Evolutionary conservation across 441 rosid species (phyloP).

Genomic region (Hura crepitans): DNA sequence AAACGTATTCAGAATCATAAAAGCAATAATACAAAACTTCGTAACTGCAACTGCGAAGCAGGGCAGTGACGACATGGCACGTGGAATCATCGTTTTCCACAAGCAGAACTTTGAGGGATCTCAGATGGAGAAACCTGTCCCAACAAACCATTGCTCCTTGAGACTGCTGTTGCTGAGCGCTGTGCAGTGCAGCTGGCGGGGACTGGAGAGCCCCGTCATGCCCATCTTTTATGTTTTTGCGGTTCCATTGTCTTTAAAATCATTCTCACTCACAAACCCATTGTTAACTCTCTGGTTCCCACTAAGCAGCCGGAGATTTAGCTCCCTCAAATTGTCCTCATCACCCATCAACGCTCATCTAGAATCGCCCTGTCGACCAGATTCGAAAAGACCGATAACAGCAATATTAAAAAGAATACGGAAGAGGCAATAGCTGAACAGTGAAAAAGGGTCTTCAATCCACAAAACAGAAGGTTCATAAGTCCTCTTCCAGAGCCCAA

Average conservation of each 20-base stretch:
- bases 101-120: constrained; percentile 75
- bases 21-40: constrained; percentile 46
- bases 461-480: constrained; percentile 5
- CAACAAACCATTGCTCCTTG: constrained; percentile 44
- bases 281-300: constrained; percentile 39
- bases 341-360: constrained; percentile 29
- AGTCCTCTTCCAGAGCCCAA: constrained; percentile 18
- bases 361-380: constrained; percentile 38
- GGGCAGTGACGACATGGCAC: constrained; percentile 67
- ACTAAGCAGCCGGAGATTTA: constrained; percentile 30
- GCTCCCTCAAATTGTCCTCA: constrained; percentile 23
- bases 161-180: constrained; percentile 42
- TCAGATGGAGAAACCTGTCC: constrained; percentile 72
- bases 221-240: constrained; percentile 30
- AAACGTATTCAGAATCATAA: not conserved
- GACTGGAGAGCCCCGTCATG: constrained; percentile 33
- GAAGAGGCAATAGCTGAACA: constrained; percentile 24
- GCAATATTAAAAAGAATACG: constrained; percentile 17
- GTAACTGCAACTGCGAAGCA: constrained; percentile 77
- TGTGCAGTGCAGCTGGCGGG: constrained; percentile 33
- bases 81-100: constrained; percentile 82
- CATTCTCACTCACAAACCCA: constrained; percentile 38
- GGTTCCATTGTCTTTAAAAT: constrained; percentile 34
- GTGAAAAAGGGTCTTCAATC: constrained; percentile 19
- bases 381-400: constrained; percentile 28